These are phyloP conservation scores for Fagus sylvatica DNA, from an alignment of 306 rosid species.

Conservation along the genomic window DNA sequence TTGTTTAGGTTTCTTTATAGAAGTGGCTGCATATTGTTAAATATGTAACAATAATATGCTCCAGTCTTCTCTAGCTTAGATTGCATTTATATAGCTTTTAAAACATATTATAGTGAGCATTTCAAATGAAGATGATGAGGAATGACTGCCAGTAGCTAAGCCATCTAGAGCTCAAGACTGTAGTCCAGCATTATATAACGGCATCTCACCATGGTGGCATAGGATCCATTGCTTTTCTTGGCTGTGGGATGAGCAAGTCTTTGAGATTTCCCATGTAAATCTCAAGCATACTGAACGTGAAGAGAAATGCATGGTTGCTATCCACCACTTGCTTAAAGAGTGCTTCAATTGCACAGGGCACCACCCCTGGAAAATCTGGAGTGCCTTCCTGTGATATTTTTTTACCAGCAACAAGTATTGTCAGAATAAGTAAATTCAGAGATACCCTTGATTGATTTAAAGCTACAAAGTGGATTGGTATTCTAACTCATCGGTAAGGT, in stretches of 20 bases:
- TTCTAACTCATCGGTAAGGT: background rate
- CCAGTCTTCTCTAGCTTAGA: background rate
- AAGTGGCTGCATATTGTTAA: background rate
- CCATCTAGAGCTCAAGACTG: background rate
- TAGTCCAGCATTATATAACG: background rate
- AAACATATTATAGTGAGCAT: background rate
- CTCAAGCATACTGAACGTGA: slow-evolving; percentile 51
- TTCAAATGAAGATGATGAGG: background rate
- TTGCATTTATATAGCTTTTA: background rate
- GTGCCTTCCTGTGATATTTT: slow-evolving; percentile 32
- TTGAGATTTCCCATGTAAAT: slow-evolving; percentile 45
- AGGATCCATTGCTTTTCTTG: slow-evolving; percentile 33
- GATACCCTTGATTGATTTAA: background rate
- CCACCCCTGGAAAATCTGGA: slow-evolving; percentile 36
- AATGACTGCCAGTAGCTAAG: background rate
- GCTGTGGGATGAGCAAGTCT: slow-evolving; percentile 41
- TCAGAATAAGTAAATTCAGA: background rate
- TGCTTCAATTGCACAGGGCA: slow-evolving; percentile 40
- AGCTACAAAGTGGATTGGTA: background rate
- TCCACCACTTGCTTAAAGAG: slow-evolving; percentile 38
- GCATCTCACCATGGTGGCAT: slow-evolving; percentile 31
- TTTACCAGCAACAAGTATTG: slow-evolving; percentile 5
- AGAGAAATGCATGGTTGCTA: slow-evolving; percentile 28
- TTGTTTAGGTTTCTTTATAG: background rate
- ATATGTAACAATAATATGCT: background rate